These are phyloP conservation scores for Aspergillus puulaauensis DNA, from an alignment of 2,329 filamentous ascomycete genomes.

Conservation along the genomic window DNA sequence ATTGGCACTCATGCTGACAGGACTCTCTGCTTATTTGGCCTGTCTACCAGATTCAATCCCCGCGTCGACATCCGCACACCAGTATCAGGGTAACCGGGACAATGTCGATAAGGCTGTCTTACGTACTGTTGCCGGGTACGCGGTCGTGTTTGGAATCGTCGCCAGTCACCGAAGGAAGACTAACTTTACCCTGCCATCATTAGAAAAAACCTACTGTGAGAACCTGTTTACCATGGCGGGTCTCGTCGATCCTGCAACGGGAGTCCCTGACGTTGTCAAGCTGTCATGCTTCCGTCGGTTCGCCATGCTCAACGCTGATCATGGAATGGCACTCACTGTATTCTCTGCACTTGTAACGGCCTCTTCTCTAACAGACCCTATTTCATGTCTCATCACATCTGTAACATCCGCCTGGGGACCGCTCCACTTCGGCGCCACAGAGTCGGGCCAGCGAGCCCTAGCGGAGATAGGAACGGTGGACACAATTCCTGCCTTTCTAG, in stretches of 20 bases:
- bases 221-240: slow-evolving; percentile 59
- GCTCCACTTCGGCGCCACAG: slow-evolving; percentile 60
- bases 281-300: slow-evolving; percentile 54
- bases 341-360: slow-evolving; percentile 58
- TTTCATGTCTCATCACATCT: slow-evolving; percentile 53
- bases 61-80: slow-evolving; percentile 16
- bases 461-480: slow-evolving; percentile 24
- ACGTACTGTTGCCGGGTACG: slow-evolving; percentile 25
- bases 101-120: slow-evolving; percentile 25
- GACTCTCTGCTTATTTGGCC: slow-evolving; percentile 29
- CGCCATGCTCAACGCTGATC: slow-evolving; percentile 58
- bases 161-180: slow-evolving; percentile 26
- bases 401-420: slow-evolving; percentile 58
- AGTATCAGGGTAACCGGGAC: slow-evolving; percentile 25
- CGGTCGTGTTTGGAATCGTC: slow-evolving; percentile 25
- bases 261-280: slow-evolving; percentile 45
- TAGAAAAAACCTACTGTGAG: slow-evolving; percentile 52
- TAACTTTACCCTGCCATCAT: slow-evolving; percentile 19
- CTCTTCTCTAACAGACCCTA: slow-evolving; percentile 56
- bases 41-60: slow-evolving; percentile 22
- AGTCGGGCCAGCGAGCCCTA: slow-evolving; percentile 52
- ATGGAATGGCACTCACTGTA: slow-evolving; percentile 60
- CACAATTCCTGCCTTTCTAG: slow-evolving; percentile 27
- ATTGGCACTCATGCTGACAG: slow-evolving; percentile 28
- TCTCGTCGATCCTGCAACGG: slow-evolving; percentile 49